Base-by-base conservation (phyloP, 345 rosid genomes). In the Lumnitzera racemosa region DNA sequence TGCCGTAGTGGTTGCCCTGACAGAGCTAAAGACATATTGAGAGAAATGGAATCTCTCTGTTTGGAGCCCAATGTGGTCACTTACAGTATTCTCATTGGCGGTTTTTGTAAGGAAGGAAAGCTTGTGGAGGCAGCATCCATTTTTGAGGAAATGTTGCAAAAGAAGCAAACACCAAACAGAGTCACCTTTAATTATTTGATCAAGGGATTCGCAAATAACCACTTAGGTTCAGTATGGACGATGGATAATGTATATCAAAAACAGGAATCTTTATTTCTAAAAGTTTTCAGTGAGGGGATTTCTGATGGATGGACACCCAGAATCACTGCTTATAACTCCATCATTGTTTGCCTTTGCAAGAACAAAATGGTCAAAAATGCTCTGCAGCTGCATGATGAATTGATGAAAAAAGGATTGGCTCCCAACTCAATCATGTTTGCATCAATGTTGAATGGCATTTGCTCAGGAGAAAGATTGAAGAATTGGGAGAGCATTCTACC, bases 21-120 rank as follows among this genome's bases (percentile, higher is more conserved):
- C 27, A 50, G 16, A 48, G 97, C 98, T 61, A 88, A 89, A 64
- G 73, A 65, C 24, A 76, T 78, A 57, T 82, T 89, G 54, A 60
- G 72, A 60, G 85, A 72, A 77, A 85, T 92, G 87, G 75, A 62
- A 41, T 71, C 79, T 13, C 51, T 55, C 70, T 88, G 81, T 64
- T 72, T 81, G 74, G 76, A 81, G 63, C 88, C 97, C 61, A 92
- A 82, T 67, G 91, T 85, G 46, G 83, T 85, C 27, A 92, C 97
- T 56, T 89, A 87, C 75, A 85, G 85, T 65, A 80, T 75, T 61
- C 72, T 92, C 31, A 85, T 92, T 31, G 81, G 81, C 58, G 71
- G 70, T 70, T 87, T 80, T 58, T 78, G 78, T 76, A 87, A 82
- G 79, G 87, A 66, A 67, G 74, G 83, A 71, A 80, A 72, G 50